Percentiles rank a stretch among this genome's conserved stretches.
These are phyloP conservation scores for Incumbomyces lentus DNA, from an alignment of 2,329 filamentous ascomycete genomes.

Conservation along the genomic window DNA sequence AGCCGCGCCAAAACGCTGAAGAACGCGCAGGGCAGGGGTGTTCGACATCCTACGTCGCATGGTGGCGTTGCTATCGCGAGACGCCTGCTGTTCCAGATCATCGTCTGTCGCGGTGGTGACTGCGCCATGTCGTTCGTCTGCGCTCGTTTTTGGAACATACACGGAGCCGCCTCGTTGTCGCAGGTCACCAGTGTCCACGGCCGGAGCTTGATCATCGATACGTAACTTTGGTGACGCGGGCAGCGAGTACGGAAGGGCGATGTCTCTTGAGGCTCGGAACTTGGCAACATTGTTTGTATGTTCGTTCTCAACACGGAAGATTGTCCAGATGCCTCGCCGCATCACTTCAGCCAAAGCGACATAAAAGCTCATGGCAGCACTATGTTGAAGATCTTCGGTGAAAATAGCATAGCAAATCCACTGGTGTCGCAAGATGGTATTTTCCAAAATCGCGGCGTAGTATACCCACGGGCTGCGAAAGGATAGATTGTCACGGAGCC, in stretches of 20 bases:
- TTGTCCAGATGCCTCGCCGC: slow-evolving; percentile 80
- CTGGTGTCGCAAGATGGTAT: slow-evolving; percentile 78
- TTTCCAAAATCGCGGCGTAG: slow-evolving; percentile 71
- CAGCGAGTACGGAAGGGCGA: slow-evolving; percentile 64
- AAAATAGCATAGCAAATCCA: slow-evolving; percentile 94
- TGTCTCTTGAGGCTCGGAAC: slow-evolving; percentile 80
- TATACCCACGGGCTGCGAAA: slow-evolving; percentile 74
- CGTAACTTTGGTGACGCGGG: background rate
- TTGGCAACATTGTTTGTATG: slow-evolving; percentile 86
- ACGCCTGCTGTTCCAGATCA: slow-evolving; percentile 18
- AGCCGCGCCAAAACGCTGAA: slow-evolving; percentile 52
- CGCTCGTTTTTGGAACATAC: background rate
- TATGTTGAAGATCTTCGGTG: slow-evolving; percentile 69
- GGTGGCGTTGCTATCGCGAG: slow-evolving; percentile 1
- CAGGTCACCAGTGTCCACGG: background rate
- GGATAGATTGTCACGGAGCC: slow-evolving; percentile 67
- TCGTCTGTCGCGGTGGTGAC: slow-evolving; percentile 12
- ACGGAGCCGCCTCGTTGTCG: background rate
- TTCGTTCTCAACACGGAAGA: slow-evolving; percentile 95
- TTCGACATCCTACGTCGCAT: slow-evolving; percentile 20
- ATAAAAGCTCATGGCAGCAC: slow-evolving; percentile 67
- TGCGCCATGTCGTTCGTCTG: background rate
- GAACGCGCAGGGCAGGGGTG: slow-evolving; percentile 20
- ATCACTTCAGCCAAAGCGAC: slow-evolving; percentile 68
- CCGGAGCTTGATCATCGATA: background rate